Evolutionary conservation across 257 asterid species (phyloP), one percentile per base, ranked within the genome.

Genomic region (Verbena officinalis): DNA sequence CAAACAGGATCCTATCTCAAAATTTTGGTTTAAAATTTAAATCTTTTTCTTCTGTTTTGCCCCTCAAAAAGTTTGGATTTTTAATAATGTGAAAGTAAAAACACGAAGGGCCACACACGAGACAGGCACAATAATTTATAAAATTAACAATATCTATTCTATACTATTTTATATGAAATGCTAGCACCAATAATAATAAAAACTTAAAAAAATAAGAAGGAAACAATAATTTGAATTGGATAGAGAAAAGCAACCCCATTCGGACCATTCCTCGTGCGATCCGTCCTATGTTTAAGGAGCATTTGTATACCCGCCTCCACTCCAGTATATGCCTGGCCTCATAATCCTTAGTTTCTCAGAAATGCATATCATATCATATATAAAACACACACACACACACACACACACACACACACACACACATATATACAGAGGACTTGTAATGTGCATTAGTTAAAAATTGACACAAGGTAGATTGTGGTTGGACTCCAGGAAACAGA

Each of bases 211-310:
- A n/a, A n/a, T n/a, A n/a, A n/a, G n/a, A n/a, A n/a, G n/a, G n/a
- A n/a, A n/a, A n/a, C n/a, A n/a, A n/a, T n/a, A n/a, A n/a, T n/a
- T n/a, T n/a, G n/a, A 21, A 4, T 17, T 30, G 55, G 34, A 43
- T 5, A 17, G 42, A 16, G 38, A 38, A 21, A 21, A 58, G 12
- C 38, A 55, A 55, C 60, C 24, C 33, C 33, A 27, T 27, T 27
- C 33, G 33, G 33, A 23, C 34, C 36, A 17, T 39, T 50, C 75
- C 61, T 72, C 62, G 78, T 68, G 70, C 64, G 63, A 65, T 72
- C 82, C 82, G 78, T 64, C 79, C 65, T 31, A 31, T 40, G 52
- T 55, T 67, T 55, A 17, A 22, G 46, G 67, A 51, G 34, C 50
- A 43, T 49, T 14, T 55, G 34, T 9, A 64, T 45, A n/a, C 75